These are phyloP conservation scores for Zostera marina DNA, from an alignment of 116 monocot species.

Conservation along the genomic window DNA sequence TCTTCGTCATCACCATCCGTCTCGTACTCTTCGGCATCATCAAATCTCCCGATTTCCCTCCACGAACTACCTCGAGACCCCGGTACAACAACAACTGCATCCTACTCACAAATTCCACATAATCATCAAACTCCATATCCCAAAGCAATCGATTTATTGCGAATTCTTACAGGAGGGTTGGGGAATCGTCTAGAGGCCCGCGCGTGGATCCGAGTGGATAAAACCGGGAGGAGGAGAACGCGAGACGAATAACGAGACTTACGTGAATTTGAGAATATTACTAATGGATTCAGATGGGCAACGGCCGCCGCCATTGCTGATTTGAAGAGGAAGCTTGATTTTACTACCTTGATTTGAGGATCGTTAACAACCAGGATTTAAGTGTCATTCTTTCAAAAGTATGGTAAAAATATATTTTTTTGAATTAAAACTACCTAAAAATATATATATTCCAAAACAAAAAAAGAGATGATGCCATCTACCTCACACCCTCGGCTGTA, in stretches of 20 bases:
- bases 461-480: no score
- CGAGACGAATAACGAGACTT: not conserved
- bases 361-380: no score
- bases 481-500: no score
- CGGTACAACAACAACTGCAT: conserved; percentile 37
- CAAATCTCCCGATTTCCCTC: conserved; percentile 21
- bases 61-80: conserved; percentile 32
- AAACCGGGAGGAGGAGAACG: conserved; percentile 3
- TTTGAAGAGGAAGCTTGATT: no score
- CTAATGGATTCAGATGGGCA: no score
- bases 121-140: not conserved
- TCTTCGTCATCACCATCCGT: conserved; percentile 37
- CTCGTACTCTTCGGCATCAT: conserved; percentile 5
- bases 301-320: no score
- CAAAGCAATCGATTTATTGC: not conserved
- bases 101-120: conserved; percentile 10
- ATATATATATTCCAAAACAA: no score
- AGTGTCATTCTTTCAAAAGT: no score
- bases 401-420: no score
- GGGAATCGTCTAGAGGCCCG: conserved; percentile 25
- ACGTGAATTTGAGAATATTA: not conserved
- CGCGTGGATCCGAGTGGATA: conserved; percentile 14
- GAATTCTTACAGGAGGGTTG: conserved; percentile 15
- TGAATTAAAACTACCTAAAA: no score
- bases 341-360: no score